Evolutionary conservation across 345 rosid genomes (phyloP), one percentile per base, ranked within the genome.

Genomic region (Laguncularia racemosa): DNA sequence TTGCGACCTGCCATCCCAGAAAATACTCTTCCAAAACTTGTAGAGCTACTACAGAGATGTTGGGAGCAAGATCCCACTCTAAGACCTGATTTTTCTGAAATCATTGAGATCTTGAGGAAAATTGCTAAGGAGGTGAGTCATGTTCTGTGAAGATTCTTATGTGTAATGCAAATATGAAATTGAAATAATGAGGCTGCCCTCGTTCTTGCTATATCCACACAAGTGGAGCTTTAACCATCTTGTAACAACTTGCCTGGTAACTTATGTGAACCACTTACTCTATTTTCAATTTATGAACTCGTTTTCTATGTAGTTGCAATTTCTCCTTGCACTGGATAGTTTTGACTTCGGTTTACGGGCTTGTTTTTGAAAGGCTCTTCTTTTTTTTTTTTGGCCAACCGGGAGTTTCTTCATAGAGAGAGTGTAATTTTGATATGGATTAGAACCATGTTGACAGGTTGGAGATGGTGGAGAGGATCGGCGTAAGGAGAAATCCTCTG

Each of bases 61-160:
- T 93, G 99, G 99, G 86, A 86, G 67, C 82, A 89, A 78, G 97
- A 93, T 81, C 89, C 99, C 46, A 65, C 78, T 44, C 43, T 52
- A 61, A 85, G 99, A 74, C 99, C 99, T 10, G 95, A 89, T 67
- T 93, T 93, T 56, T 69, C 91, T 1, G 95, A 89, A 79, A 82
- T 86, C 14, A 78, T 70, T 48, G 85, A 69, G 62, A 77, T 75
- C 66, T 79, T 93, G 48, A 76, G 67, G 66, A 84, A 73, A 74
- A 83, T 84, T 72, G 79, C 79, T 0, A 86, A 85, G 71, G 99
- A 89, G 83, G 98, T 83, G 73, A 66, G 67, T 60, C 50, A 53
- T 23, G 40, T 58, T 12, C 13, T 53, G 16, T 20, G 17, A 28
- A 33, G 20, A 8, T 19, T 15, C 10, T 21, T 44, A 8, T 18